These are phyloP conservation scores for Neonectria neomacrospora DNA, from an alignment of 2,329 filamentous ascomycete genomes.

Conservation along the genomic window DNA sequence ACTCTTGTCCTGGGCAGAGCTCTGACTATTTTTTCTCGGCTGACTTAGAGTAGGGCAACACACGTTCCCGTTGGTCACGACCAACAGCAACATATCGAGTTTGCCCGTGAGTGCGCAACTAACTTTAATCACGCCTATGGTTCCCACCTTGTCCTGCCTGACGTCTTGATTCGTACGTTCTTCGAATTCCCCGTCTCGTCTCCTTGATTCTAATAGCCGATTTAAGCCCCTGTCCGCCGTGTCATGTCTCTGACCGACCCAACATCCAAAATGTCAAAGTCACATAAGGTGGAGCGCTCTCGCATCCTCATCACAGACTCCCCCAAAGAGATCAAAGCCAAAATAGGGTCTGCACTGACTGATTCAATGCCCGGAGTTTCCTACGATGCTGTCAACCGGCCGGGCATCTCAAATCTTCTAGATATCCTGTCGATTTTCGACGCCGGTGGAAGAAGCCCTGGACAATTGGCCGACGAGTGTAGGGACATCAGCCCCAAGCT, in stretches of 20 bases:
- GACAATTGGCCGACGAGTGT: constrained; percentile 54
- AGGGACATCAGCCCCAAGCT: constrained; percentile 51
- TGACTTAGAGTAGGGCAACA: constrained; percentile 70
- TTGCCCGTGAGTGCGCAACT: constrained; percentile 84
- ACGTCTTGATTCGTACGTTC: constrained; percentile 76
- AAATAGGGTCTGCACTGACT: constrained; percentile 80
- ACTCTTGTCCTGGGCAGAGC: background rate
- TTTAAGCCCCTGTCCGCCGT: constrained; percentile 77
- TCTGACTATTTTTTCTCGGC: background rate
- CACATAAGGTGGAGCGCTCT: constrained; percentile 74
- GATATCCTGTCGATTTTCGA: constrained; percentile 81
- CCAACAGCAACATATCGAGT: constrained; percentile 93
- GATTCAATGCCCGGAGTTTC: constrained; percentile 75
- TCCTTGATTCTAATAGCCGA: background rate
- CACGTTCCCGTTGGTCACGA: constrained; percentile 98
- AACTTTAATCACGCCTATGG: constrained; percentile 86
- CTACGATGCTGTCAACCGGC: constrained; percentile 76
- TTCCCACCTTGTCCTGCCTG: constrained; percentile 70
- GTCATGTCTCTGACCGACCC: constrained; percentile 91
- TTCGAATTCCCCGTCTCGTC: background rate
- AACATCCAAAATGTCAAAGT: constrained; percentile 93
- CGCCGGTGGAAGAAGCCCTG: constrained; percentile 50
- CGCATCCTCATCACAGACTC: constrained; percentile 85
- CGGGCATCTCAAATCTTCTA: constrained; percentile 89
- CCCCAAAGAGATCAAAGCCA: constrained; percentile 70